Conservation (phyloP, 2,329 filamentous ascomycete genomes). For the Colletotrichum sp. region DNA sequence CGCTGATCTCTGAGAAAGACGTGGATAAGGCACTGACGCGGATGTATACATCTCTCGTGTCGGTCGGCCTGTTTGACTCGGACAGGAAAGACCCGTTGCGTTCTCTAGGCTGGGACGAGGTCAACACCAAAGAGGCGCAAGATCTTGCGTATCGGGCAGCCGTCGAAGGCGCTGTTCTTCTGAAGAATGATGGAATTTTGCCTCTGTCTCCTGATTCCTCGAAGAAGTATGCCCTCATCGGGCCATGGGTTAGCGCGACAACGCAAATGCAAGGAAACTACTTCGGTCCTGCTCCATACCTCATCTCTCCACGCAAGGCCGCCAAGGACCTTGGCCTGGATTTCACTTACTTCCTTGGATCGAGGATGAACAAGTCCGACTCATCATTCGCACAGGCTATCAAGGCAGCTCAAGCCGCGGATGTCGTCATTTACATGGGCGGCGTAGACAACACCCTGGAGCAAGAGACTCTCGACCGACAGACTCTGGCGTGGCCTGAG, state of each 20-base stretch:
- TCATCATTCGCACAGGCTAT: conserved; percentile 51
- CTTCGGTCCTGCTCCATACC: conserved; percentile 24
- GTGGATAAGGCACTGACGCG: conserved; percentile 53
- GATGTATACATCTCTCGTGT: conserved; percentile 59
- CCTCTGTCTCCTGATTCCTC: conserved; percentile 42
- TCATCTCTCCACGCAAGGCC: conserved; percentile 23
- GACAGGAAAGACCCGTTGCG: conserved; percentile 49
- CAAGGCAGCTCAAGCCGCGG: conserved; percentile 58
- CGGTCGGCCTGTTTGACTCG: conserved; percentile 63
- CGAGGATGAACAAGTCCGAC: conserved; percentile 28
- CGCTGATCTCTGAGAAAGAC: conserved; percentile 33
- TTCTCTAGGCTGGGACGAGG: conserved; percentile 57
- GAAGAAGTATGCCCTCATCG: conserved; percentile 34
- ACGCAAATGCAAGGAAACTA: conserved; percentile 26
- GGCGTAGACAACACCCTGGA: conserved; percentile 59
- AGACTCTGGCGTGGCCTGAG: conserved; percentile 10
- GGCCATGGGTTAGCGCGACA: conserved; percentile 38
- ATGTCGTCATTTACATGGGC: conserved; percentile 61
- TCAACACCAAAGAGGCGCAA: conserved; percentile 58
- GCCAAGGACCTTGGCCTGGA: conserved; percentile 30
- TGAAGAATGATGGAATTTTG: conserved; percentile 60
- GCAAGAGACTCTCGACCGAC: conserved; percentile 63
- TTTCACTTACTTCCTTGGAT: conserved; percentile 33
- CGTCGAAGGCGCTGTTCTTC: conserved; percentile 48
- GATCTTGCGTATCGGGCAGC: conserved; percentile 57